Percentiles rank a stretch among this genome's conserved stretches.
phyloP scores from a whole-genome alignment of 768 basidiomycete species.

The Myochromella boudieri region DNA sequence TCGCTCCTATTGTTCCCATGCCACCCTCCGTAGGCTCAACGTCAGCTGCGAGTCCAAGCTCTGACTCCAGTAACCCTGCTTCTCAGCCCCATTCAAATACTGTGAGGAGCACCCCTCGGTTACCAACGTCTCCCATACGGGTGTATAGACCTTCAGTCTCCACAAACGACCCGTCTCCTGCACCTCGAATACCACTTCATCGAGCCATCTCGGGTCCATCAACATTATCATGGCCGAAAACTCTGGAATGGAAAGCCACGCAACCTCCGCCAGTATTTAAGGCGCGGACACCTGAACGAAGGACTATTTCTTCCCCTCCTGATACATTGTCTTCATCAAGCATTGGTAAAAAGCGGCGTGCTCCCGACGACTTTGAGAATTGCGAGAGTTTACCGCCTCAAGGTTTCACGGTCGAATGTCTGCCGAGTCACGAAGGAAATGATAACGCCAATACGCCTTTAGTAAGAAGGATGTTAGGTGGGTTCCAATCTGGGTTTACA shows the following conservation, averaged over 20 bases:
- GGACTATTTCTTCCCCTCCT: constrained; percentile 21
- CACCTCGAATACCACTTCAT: constrained; percentile 22
- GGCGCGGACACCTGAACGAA: constrained; percentile 50
- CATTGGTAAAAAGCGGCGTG: constrained; percentile 70
- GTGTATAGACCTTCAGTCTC: neutral
- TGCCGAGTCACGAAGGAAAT: constrained; percentile 37
- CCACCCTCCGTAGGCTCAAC: constrained; percentile 2
- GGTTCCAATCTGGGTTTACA: constrained; percentile 68
- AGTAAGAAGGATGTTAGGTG: constrained; percentile 56
- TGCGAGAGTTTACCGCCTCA: constrained; percentile 59
- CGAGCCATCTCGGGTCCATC: constrained; percentile 47
- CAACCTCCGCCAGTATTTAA: constrained; percentile 44
- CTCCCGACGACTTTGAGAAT: constrained; percentile 75
- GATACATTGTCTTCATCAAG: constrained; percentile 35
- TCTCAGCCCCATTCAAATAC: constrained; percentile 31
- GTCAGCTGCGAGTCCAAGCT: neutral
- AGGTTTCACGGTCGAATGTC: constrained; percentile 58
- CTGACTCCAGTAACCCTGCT: constrained; percentile 5
- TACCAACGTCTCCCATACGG: constrained; percentile 17
- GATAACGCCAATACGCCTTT: constrained; percentile 50
- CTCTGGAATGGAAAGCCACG: constrained; percentile 46
- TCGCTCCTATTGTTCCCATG: constrained; percentile 14
- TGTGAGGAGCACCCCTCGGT: constrained; percentile 2
- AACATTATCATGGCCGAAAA: constrained; percentile 44
- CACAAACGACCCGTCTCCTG: constrained; percentile 16